Evolutionary conservation across 345 rosid genomes (phyloP), one percentile per base, ranked within the genome.

Genomic region (Adansonia digitata): DNA sequence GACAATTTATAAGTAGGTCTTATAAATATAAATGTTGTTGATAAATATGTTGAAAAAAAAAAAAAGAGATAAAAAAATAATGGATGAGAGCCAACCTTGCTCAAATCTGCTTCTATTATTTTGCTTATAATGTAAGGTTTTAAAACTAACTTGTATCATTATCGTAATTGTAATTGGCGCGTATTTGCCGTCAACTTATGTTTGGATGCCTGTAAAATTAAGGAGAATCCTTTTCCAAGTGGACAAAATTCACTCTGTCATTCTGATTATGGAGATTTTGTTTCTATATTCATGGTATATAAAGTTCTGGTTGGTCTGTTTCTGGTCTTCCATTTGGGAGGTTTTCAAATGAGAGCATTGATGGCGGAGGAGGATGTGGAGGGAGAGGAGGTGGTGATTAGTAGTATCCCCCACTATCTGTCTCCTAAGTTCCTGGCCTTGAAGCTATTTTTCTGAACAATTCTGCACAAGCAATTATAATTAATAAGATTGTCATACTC

Each of bases 71-170:
- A n/a, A n/a, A n/a, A n/a, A n/a, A n/a, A n/a, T n/a, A n/a, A n/a
- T n/a, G n/a, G n/a, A n/a, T n/a, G n/a, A n/a, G n/a, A n/a, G n/a
- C n/a, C n/a, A n/a, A n/a, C n/a, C n/a, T n/a, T n/a, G n/a, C n/a
- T n/a, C 18, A 29, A 24, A 12, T 43, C 37, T 6, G 24, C 39
- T 22, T 15, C 27, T 72, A 39, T 35, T 43, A 27, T 43, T 63
- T 17, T 74, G 78, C 46, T 53, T 71, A 7, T 67, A 7, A 43
- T 67, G 56, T 46, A 26, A 18, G 63, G 56, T 55, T 48, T 74
- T 14, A 66, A 52, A 60, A n/a, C 60, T 73, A 18, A 48, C 34
- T 45, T 42, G 57, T 18, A 29, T 29, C 31, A 9, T 49, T 20
- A 31, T 35, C 7, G 5, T 75, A 31, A 46, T 48, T 73, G 52